Base-by-base conservation (phyloP, 441 rosid species). In the Gossypium trilobum region DNA sequence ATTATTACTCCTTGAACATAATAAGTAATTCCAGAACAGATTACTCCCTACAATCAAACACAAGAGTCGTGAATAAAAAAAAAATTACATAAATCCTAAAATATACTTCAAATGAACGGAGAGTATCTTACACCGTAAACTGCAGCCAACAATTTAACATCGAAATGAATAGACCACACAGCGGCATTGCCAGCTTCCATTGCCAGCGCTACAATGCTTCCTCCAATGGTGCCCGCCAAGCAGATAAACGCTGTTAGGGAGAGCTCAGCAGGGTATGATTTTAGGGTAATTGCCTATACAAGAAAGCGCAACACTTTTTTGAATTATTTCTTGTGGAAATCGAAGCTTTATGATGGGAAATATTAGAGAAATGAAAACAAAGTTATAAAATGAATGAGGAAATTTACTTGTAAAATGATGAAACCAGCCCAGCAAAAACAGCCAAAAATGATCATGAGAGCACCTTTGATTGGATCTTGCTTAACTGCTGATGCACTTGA, bases 251-350 rank as follows among this genome's bases (percentile, higher is more conserved):
- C 73, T 2, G 85, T 73, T 13, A 85, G 70, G n/a, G 86, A 77
- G 60, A 85, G 84, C 75, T 77, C 81, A 2, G 81, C 83, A 4
- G 86, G 88, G 75, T 85, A 85, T 2, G 84, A 74, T 56, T 73
- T 77, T 68, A 85, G 57, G 0, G 81, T 78, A 17, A 78, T 75
- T 42, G 86, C 85, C 88, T 79, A 14, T 23, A 13, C 33, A 27
- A 29, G 9, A 55, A 72, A 25, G 58, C 25, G 25, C 9, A 70
- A 55, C 3, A 23, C 10, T 2, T 14, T 25, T n/a, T 39, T 62
- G 1, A 69, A 73, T 42, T 54, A 19, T 8, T 39, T 39, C 44
- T 8, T 39, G 44, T 8, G 2, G 22, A 22, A 14, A 5, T 42
- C n/a, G 36, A 48, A 29, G 16, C 44, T n/a, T 59, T 48, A 39